phyloP scores from a whole-genome alignment of 306 rosid genomes.

The Hippophae gyantsensis region DNA sequence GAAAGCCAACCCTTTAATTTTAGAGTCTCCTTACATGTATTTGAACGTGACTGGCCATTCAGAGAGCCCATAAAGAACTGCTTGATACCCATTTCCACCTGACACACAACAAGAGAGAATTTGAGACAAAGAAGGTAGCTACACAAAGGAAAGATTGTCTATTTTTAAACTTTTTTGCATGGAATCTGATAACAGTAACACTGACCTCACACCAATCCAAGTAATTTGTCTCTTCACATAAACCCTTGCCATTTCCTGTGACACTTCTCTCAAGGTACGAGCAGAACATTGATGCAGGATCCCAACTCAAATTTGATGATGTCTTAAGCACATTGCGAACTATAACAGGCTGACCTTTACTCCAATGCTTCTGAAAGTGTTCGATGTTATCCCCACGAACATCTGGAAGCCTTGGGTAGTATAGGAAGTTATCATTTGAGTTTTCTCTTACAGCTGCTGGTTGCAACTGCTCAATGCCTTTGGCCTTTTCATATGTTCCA shows the following conservation, averaged over 20 bases:
- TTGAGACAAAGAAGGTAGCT: neutral
- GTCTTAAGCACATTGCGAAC: conserved; percentile 55
- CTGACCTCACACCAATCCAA: conserved; percentile 99
- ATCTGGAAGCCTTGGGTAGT: conserved; percentile 51
- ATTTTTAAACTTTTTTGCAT: conserved; percentile 12
- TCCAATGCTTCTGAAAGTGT: conserved; percentile 97
- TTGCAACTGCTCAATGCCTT: conserved; percentile 34
- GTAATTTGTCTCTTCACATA: conserved; percentile 46
- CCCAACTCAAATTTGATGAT: conserved; percentile 62
- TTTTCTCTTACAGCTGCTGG: conserved; percentile 65
- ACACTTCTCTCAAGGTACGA: conserved; percentile 73
- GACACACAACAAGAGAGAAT: conserved; percentile 17
- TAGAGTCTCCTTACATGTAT: conserved; percentile 56
- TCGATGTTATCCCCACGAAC: conserved; percentile 54
- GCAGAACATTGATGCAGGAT: conserved; percentile 75
- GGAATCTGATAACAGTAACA: conserved; percentile 10
- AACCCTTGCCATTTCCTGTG: conserved; percentile 54
- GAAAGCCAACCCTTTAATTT: conserved; percentile 87
- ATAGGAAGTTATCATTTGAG: conserved; percentile 66
- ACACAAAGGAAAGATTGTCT: neutral
- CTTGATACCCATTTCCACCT: conserved; percentile 86
- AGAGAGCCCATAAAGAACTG: conserved; percentile 80
- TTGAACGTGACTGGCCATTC: conserved; percentile 41
- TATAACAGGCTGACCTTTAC: conserved; percentile 84
- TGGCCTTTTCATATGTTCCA: conserved; percentile 36